A percentile compares a stretch with the other conserved stretches of the same genome.
Conservation (phyloP, 2,329 filamentous ascomycete genomes). For the Colletotrichum orbiculare region DNA sequence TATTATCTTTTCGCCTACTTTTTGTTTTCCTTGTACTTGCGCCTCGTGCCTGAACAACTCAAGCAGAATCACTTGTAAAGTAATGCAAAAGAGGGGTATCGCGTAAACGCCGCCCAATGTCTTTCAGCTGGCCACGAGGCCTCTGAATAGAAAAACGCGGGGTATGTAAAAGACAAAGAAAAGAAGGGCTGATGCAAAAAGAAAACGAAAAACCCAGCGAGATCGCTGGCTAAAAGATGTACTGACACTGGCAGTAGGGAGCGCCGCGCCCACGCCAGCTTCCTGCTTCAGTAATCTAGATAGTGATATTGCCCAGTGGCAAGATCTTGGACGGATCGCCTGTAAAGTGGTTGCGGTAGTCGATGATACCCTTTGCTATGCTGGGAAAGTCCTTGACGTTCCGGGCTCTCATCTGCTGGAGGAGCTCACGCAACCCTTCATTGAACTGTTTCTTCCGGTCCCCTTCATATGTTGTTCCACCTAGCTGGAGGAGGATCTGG, state of each 20-base stretch:
- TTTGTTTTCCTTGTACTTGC: slow-evolving; percentile 32
- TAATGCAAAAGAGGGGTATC: slow-evolving; percentile 36
- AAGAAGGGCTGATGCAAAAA: slow-evolving; percentile 29
- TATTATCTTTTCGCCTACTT: slow-evolving; percentile 33
- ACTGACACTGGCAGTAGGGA: slow-evolving; percentile 13
- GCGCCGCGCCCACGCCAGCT: slow-evolving; percentile 4
- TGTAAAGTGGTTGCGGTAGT: slow-evolving; percentile 73
- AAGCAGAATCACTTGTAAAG: slow-evolving; percentile 33
- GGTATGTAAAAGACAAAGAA: slow-evolving; percentile 31
- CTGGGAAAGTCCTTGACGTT: slow-evolving; percentile 73
- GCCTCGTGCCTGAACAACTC: slow-evolving; percentile 27
- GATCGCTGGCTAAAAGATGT: slow-evolving; percentile 1
- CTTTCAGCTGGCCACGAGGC: slow-evolving; percentile 15
- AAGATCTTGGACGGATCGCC: slow-evolving; percentile 73
- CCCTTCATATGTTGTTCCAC: slow-evolving; percentile 71
- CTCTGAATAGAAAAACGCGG: slow-evolving; percentile 4
- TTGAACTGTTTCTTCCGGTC: slow-evolving; percentile 72
- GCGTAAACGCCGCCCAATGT: slow-evolving; percentile 29
- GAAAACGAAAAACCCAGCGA: background rate
- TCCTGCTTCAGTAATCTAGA: slow-evolving; percentile 41
- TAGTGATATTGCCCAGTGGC: slow-evolving; percentile 61
- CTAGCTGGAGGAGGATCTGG: slow-evolving; percentile 78
- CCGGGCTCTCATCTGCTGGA: slow-evolving; percentile 68
- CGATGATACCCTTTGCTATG: slow-evolving; percentile 74
- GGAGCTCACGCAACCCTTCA: slow-evolving; percentile 69